These are phyloP conservation scores for Styphnolobium japonicum DNA, from an alignment of 306 rosid genomes.

Conservation along the genomic window DNA sequence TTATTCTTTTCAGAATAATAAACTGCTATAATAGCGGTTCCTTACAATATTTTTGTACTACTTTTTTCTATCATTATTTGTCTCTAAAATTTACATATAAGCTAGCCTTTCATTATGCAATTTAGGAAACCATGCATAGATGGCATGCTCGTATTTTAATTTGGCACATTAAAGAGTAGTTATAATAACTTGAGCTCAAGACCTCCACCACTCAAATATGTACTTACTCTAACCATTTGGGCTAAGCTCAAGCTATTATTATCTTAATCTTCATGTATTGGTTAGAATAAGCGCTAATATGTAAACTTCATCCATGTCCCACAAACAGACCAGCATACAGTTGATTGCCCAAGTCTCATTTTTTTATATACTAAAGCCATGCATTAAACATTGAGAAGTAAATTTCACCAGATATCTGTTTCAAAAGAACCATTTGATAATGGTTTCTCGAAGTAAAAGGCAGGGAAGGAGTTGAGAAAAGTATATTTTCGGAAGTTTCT, in stretches of 20 bases:
- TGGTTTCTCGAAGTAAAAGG: not conserved
- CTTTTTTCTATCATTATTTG: not conserved
- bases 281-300: not conserved
- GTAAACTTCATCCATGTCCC: not conserved
- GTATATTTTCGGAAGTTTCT: not conserved
- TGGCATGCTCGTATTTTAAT: not conserved
- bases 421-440: not conserved
- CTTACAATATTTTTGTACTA: not conserved
- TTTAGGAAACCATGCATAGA: not conserved
- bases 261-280: not conserved
- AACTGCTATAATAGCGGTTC: not conserved
- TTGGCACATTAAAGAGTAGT: too few relatives aligned
- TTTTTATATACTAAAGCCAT: not conserved
- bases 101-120: not conserved
- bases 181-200: too few relatives aligned
- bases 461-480: not conserved
- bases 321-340: not conserved
- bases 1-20: slow-evolving; percentile 2
- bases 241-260: not conserved
- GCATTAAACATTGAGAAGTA: not conserved
- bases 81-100: not conserved
- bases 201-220: too few relatives aligned
- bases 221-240: not conserved
- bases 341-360: not conserved
- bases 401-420: not conserved